Evolutionary conservation across 2,329 filamentous ascomycete genomes (phyloP).

Genomic region (Stagonosporopsis rhizophila): DNA sequence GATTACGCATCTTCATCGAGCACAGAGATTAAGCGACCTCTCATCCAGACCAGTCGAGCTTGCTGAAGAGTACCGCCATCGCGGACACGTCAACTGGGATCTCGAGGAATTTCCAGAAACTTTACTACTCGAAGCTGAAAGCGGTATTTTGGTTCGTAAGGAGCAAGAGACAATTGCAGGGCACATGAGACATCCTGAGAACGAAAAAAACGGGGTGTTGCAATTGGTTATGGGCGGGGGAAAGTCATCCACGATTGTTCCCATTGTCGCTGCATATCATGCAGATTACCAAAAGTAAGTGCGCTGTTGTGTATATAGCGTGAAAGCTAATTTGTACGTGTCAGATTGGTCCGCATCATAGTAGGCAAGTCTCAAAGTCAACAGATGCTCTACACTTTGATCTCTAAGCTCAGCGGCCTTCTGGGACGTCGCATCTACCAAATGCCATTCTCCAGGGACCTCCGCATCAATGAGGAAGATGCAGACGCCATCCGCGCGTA

Average conservation of each 20-base stretch:
- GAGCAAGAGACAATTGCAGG: conserved; percentile 65
- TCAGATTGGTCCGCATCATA: conserved; percentile 61
- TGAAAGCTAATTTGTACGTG: too few species aligned
- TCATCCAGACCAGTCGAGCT: too few species aligned
- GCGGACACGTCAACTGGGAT: conserved; percentile 65
- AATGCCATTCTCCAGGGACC: conserved; percentile 65
- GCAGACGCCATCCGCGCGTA: conserved; percentile 50
- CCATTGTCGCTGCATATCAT: conserved; percentile 32
- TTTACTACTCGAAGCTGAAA: conserved; percentile 70
- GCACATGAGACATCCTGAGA: conserved; percentile 58
- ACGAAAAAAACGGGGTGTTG: conserved; percentile 34
- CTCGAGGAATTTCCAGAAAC: conserved; percentile 63
- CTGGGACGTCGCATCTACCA: conserved; percentile 62
- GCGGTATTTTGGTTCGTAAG: conserved; percentile 65
- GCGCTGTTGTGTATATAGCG: too few species aligned
- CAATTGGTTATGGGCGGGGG: conserved; percentile 47
- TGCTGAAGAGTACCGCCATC: too few species aligned
- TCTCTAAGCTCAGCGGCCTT: conserved; percentile 63
- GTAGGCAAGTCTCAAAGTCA: conserved; percentile 67
- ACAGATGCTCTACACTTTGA: conserved; percentile 67
- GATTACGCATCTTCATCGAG: too few species aligned
- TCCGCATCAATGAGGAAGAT: conserved; percentile 45
- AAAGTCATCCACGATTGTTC: conserved; percentile 44
- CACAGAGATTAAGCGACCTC: too few species aligned
- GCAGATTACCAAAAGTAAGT: neutral